Evolutionary conservation across 2,329 filamentous ascomycete species (phyloP).

Genomic region (Ophiostoma sp.): DNA sequence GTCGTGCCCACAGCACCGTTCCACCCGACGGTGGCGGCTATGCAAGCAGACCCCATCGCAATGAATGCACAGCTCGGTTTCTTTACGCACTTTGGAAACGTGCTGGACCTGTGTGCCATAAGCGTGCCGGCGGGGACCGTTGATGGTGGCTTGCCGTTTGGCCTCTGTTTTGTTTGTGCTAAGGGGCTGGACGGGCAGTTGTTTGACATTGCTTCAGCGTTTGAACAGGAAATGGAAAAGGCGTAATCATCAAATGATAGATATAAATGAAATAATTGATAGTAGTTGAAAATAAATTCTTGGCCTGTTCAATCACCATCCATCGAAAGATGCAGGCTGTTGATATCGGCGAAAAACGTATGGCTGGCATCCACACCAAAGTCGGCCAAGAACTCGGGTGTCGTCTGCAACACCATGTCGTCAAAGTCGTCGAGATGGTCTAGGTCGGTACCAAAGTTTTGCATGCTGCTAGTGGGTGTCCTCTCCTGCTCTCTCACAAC

Average conservation of each 20-base stretch:
- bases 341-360: conserved; percentile 39
- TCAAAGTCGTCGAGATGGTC: not conserved
- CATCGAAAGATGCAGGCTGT: conserved; percentile 6
- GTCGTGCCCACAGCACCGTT: conserved; percentile 53
- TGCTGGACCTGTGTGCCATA: conserved; percentile 55
- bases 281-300: not conserved
- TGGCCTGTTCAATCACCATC: not conserved
- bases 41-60: conserved; percentile 50
- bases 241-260: not conserved
- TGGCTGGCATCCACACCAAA: conserved; percentile 4
- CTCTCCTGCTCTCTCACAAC: not conserved
- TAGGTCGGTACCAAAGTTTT: not conserved
- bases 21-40: conserved; percentile 48
- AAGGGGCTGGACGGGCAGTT: conserved; percentile 44
- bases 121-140: conserved; percentile 48
- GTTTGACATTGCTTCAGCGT: conserved; percentile 37
- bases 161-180: conserved; percentile 45
- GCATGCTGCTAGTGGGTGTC: not conserved
- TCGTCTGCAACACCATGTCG: conserved; percentile 8
- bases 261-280: not conserved
- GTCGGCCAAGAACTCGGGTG: conserved; percentile 16
- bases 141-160: conserved; percentile 43
- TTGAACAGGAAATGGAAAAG: conserved; percentile 30
- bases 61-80: conserved; percentile 51
- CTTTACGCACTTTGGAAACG: conserved; percentile 58